Percentiles rank a stretch among this genome's conserved stretches.
Evolutionary conservation across 2,329 filamentous ascomycete species (phyloP).

Genomic region (Xylaria sp.): DNA sequence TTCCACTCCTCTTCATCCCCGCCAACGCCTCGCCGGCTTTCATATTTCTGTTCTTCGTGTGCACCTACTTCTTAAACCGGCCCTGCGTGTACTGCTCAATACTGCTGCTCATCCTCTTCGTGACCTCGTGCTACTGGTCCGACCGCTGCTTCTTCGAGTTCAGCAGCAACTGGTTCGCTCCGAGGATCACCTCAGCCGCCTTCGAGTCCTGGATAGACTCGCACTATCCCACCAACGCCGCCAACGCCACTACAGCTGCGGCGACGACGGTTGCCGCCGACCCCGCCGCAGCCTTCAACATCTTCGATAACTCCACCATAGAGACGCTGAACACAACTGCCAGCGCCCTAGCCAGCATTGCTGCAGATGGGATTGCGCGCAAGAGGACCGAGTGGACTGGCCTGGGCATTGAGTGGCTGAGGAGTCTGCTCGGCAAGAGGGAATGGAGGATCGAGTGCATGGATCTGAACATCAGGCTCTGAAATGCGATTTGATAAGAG

Average conservation of each 20-base stretch:
- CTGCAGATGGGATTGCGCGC: slow-evolving; percentile 64
- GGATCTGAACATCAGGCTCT: slow-evolving; percentile 83
- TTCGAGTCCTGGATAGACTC: slow-evolving; percentile 74
- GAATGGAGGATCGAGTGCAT: slow-evolving; percentile 93
- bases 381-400: slow-evolving; percentile 72
- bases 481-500: slow-evolving; percentile 32
- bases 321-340: slow-evolving; percentile 73
- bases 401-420: slow-evolving; percentile 83
- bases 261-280: slow-evolving; percentile 40
- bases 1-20: slow-evolving; percentile 86
- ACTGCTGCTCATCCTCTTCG: slow-evolving; percentile 91
- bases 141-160: slow-evolving; percentile 94
- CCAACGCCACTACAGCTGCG: slow-evolving; percentile 37
- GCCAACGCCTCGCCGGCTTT: slow-evolving; percentile 85
- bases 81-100: slow-evolving; percentile 98
- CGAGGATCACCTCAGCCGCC: slow-evolving; percentile 57
- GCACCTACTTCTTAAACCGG: slow-evolving; percentile 94
- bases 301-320: slow-evolving; percentile 56
- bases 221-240: slow-evolving; percentile 39
- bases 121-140: slow-evolving; percentile 88
- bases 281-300: slow-evolving; percentile 32
- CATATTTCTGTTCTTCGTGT: slow-evolving; percentile 86
- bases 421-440: slow-evolving; percentile 77
- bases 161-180: slow-evolving; percentile 88
- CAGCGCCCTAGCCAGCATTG: slow-evolving; percentile 68